Base-by-base conservation (phyloP, 148 eudicot species). In the Chenopodium formosanum region DNA sequence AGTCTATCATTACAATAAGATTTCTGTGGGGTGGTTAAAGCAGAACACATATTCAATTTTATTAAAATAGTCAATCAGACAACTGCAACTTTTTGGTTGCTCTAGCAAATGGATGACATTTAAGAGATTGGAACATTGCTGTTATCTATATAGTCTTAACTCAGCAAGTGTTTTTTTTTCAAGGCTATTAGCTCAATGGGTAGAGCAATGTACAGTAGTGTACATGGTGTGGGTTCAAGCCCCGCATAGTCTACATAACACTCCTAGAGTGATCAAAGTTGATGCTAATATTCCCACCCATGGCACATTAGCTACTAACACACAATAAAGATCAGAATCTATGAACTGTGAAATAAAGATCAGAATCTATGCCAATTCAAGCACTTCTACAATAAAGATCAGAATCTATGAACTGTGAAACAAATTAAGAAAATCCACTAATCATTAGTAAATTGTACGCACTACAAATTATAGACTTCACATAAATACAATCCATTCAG, bases 61-160 rank as follows among this genome's bases (percentile, higher is more conserved):
- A 14, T 13, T 5, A 37, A 37, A 34, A 34, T 4, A 70, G 20
- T 70, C 10, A 17, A 40, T 72, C 17, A 44, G 4, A 72, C 1
- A 72, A 44, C 25, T 44, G 12, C 12, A 40, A 68, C 16, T 12
- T 68, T 69, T 7, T 34, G 23, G 73, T 69, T 69, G 46, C 73
- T 69, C 66, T 16, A 58, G 23, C 67, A 76, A n/a, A 76, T 34
- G 67, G 68, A 60, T 27, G 23, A 56, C 78, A 74, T 50, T 67
- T 1, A 27, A 66, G 19, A 29, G 6, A 12, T 67, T 5, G 17
- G 12, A 74, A 27, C 78, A 16, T 13, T 74, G 4, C 77, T 74
- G 4, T 74, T 13, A 17, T 9, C 60, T 50, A 23, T 11, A 74
- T n/a, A 31, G n/a, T n/a, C 10, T 5, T 27, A 37, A n/a, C 8